Base-by-base conservation (phyloP, 371 early-diverging fungal species). In the Chytridiales sp. region DNA sequence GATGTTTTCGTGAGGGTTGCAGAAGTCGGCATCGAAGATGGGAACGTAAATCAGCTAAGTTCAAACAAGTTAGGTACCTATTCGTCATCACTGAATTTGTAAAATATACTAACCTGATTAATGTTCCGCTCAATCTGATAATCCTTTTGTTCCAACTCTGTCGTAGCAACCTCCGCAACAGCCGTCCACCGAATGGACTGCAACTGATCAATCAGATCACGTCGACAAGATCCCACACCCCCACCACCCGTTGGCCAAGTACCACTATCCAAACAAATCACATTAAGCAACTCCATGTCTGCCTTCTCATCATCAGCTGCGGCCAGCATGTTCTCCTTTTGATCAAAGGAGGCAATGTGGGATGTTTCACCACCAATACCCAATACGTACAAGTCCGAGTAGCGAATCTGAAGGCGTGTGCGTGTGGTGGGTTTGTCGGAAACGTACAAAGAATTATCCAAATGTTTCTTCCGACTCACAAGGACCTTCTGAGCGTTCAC, bases 191-290 rank as follows among this genome's bases (percentile, higher is more conserved):
- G 73, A 35, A 73, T 53, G 21, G 61, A 22, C 0, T 41, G 38
- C 15, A 73, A 39, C 31, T 56, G 53, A 29, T 67, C 67, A 56
- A 73, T 66, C 32, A 73, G 29, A 61, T 73, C 73, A 30, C 73
- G 55, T 11, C 73, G 53, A 38, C 73, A 72, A 34, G 64, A 64
- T 19, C 73, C 73, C 19, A 72, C 73, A 34, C 73, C 73, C 31
- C 73, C 73, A n/a, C 73, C 73, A 49, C 73, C 69, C n/a, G 73
- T 72, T 15, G 73, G 73, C 68, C 68, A 72, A 0, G 73, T 72
- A 21, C 73, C 73, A 59, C 66, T 66, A 44, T 72, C 73, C 3
- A 72, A 38, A 34, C 58, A 66, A 36, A 70, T 64, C 26, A 66
- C 69, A 6, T 63, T 42, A 13, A 73, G 53, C 11, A 56, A 34